Conservation (phyloP, 2,329 filamentous ascomycete species). For the Chalaropsis ovoidea region DNA sequence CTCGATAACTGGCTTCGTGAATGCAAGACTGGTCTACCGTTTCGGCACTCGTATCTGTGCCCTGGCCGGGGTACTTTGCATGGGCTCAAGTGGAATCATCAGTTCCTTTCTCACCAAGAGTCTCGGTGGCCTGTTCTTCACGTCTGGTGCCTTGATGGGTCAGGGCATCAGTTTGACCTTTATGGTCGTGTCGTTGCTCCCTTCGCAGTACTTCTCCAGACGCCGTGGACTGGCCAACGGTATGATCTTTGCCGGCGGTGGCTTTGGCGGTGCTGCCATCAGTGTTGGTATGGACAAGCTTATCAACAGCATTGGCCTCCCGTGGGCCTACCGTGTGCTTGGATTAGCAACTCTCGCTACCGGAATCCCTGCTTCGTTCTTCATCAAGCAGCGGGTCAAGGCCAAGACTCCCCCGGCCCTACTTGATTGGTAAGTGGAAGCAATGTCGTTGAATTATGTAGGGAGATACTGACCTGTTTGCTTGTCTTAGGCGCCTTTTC, state of each 20-base stretch:
- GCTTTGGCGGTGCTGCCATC: slow-evolving; percentile 46
- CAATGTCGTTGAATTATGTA: slow-evolving; percentile 2
- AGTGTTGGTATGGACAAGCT: slow-evolving; percentile 42
- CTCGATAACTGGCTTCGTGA: slow-evolving; percentile 43
- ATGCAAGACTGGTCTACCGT: slow-evolving; percentile 41
- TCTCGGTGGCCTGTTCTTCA: slow-evolving; percentile 33
- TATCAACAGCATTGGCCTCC: slow-evolving; percentile 38
- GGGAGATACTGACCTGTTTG: slow-evolving; percentile 15
- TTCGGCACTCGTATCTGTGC: slow-evolving; percentile 41
- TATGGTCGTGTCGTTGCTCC: slow-evolving; percentile 40
- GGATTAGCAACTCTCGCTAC: slow-evolving; percentile 44
- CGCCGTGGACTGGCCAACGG: slow-evolving; percentile 48
- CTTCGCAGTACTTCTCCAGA: slow-evolving; percentile 46
- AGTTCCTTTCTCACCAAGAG: slow-evolving; percentile 34
- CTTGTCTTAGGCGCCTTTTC: slow-evolving; percentile 39
- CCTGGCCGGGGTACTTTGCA: slow-evolving; percentile 41
- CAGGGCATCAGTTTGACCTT: slow-evolving; percentile 34
- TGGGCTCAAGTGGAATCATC: slow-evolving; percentile 42
- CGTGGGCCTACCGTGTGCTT: slow-evolving; percentile 45
- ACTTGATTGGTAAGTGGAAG: slow-evolving; percentile 40
- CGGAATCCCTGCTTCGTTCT: slow-evolving; percentile 45
- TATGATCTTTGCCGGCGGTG: slow-evolving; percentile 44
- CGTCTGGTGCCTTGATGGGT: slow-evolving; percentile 32
- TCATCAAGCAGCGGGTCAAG: slow-evolving; percentile 40
- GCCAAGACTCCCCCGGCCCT: slow-evolving; percentile 35